A percentile compares a stretch with the other conserved stretches of the same genome.
Evolutionary conservation across 148 eudicot species (phyloP).

Genomic region (Silene uniflora): DNA sequence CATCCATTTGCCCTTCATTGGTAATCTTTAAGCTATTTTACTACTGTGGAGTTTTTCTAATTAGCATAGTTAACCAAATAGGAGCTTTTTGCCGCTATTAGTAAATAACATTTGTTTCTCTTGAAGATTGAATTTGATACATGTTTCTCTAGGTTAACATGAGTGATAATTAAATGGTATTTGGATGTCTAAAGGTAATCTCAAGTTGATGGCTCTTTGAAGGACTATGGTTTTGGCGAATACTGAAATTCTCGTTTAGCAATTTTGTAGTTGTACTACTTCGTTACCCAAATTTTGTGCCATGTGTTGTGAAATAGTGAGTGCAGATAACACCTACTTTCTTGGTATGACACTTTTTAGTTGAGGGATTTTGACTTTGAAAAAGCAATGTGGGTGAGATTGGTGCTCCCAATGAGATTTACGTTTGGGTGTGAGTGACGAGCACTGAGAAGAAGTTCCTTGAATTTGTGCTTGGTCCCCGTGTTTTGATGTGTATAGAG

Average conservation of each 20-base stretch:
- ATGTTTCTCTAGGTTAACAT: neutral
- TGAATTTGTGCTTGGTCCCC: neutral
- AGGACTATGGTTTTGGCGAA: too few relatives aligned
- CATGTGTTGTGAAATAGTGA: neutral
- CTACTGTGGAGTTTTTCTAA: neutral
- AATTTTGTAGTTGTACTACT: too few relatives aligned
- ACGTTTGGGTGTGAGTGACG: neutral
- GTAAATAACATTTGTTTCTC: neutral
- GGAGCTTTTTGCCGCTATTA: neutral
- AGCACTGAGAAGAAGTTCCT: neutral
- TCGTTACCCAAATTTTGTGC: too few relatives aligned
- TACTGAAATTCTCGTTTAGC: too few relatives aligned
- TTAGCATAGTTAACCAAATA: neutral
- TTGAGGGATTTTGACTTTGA: neutral
- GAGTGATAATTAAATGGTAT: too few relatives aligned
- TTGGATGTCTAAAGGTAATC: too few relatives aligned
- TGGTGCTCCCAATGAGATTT: neutral
- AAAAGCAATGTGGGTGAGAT: neutral
- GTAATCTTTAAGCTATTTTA: constrained; percentile 32
- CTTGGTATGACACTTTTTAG: neutral
- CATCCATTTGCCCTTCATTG: constrained; percentile 95
- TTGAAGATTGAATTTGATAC: neutral
- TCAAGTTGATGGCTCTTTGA: too few relatives aligned
- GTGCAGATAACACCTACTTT: neutral
- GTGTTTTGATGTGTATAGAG: neutral